phyloP scores from a whole-genome alignment of 352 stramenopile genomes.

The Globisporangium nunn region DNA sequence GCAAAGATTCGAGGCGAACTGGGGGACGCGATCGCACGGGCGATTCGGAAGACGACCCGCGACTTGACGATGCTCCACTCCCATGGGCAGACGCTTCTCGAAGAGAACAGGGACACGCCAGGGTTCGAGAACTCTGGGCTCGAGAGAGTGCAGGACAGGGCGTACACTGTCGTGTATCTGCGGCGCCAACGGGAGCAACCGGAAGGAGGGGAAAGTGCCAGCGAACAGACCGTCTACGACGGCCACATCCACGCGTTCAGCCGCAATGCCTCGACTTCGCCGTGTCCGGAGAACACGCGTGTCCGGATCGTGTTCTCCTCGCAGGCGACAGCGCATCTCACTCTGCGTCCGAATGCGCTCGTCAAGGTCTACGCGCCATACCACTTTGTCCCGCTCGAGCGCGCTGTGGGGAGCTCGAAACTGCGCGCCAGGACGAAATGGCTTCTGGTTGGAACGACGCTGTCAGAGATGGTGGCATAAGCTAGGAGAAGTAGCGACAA shows the following conservation, averaged over 20 bases:
- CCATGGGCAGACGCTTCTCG: conserved; percentile 41
- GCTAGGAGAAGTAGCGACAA: not conserved
- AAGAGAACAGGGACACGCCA: conserved; percentile 13
- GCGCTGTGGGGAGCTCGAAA: conserved; percentile 13
- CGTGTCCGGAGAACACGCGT: conserved; percentile 5
- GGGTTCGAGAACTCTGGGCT: conserved; percentile 15
- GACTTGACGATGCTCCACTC: conserved; percentile 59
- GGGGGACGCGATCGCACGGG: conserved; percentile 49
- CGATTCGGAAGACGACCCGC: conserved; percentile 38
- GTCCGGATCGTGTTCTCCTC: conserved; percentile 32
- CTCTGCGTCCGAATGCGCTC: conserved; percentile 18
- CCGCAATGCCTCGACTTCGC: conserved; percentile 1
- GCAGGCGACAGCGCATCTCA: conserved; percentile 21
- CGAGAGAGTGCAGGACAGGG: conserved; percentile 37
- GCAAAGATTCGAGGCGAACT: conserved; percentile 48
- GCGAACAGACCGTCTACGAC: conserved; percentile 24
- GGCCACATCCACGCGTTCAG: conserved; percentile 22
- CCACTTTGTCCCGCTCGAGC: conserved; percentile 32
- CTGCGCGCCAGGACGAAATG: conserved; percentile 12
- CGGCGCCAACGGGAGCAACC: not conserved
- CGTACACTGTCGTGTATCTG: conserved; percentile 28
- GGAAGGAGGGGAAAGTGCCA: not conserved
- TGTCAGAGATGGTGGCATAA: conserved; percentile 26
- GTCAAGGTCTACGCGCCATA: conserved; percentile 56
- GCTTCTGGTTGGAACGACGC: conserved; percentile 42